A percentile compares a stretch with the other conserved stretches of the same genome.
Conservation (phyloP, 257 asterid genomes). For the Striga asiatica region DNA sequence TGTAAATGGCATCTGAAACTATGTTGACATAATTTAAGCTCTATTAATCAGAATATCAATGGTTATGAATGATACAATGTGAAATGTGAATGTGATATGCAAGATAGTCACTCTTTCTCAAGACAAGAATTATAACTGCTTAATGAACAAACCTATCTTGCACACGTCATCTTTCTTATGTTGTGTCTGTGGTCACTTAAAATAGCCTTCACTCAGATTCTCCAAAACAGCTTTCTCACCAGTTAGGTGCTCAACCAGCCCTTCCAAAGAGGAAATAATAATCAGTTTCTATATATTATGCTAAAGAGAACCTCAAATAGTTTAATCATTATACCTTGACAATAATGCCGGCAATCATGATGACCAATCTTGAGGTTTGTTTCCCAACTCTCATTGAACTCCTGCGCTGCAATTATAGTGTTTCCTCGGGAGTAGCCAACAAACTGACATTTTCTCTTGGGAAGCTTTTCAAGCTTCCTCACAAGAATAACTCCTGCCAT, state of each 20-base stretch:
- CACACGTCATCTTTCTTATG: background rate
- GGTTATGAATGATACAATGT: too few relatives aligned
- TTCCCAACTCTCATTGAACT: conserved; percentile 52
- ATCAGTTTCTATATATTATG: background rate
- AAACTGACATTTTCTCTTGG: conserved; percentile 61
- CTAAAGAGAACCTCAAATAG: background rate
- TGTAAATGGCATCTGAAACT: too few relatives aligned
- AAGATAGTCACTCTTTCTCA: too few relatives aligned
- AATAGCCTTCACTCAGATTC: conserved; percentile 19
- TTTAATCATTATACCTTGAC: conserved; percentile 38
- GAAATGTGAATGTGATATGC: too few relatives aligned
- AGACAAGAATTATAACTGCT: background rate
- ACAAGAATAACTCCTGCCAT: conserved; percentile 43
- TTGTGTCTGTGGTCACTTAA: background rate
- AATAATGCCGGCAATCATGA: conserved; percentile 69
- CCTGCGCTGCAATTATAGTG: conserved; percentile 23
- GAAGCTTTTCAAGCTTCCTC: conserved; percentile 47
- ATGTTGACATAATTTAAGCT: too few relatives aligned
- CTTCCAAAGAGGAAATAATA: conserved; percentile 11
- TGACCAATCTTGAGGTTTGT: conserved; percentile 43
- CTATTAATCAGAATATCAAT: too few relatives aligned
- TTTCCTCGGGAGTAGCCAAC: conserved; percentile 41
- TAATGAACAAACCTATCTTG: background rate
- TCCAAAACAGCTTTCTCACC: conserved; percentile 33
- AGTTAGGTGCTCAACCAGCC: conserved; percentile 53